Evolutionary conservation across 2,329 filamentous ascomycete genomes (phyloP).

Genomic region (Paecilomyces sp.): DNA sequence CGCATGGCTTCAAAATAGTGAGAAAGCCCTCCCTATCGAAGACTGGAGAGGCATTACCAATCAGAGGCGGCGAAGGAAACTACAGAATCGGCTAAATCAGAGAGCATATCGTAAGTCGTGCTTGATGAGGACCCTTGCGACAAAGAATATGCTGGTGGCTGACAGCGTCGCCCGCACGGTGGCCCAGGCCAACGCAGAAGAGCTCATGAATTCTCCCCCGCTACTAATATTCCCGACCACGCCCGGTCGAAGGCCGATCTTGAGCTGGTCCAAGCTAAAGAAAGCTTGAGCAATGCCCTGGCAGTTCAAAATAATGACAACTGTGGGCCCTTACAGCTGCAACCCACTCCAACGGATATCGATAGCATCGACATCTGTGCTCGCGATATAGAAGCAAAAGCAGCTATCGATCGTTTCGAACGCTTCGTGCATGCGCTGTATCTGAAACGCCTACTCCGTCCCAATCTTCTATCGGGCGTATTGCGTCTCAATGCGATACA

Average conservation of each 20-base stretch:
- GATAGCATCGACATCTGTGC: not conserved
- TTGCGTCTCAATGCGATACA: not conserved
- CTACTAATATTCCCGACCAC: not conserved
- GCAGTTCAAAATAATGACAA: not conserved
- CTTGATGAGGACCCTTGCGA: not conserved
- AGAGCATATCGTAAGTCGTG: conserved; percentile 13
- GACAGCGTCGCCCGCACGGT: not conserved
- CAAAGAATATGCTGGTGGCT: not conserved
- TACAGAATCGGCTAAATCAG: conserved; percentile 23
- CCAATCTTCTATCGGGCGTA: not conserved
- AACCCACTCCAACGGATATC: not conserved
- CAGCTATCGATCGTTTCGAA: not conserved
- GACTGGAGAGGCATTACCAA: conserved; percentile 20
- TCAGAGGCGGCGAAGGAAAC: conserved; percentile 13
- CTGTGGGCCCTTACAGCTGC: not conserved
- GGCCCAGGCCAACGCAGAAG: not conserved
- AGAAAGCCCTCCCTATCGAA: conserved; percentile 6
- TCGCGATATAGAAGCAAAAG: not conserved
- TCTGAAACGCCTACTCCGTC: not conserved
- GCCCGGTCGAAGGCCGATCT: not conserved
- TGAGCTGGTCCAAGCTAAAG: not conserved
- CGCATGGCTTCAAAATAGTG: not conserved
- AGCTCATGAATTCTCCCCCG: not conserved
- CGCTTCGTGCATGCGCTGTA: not conserved
- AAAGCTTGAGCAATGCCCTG: not conserved